phyloP scores from a whole-genome alignment of 2,329 filamentous ascomycete genomes.

The Aspergillus flavus region DNA sequence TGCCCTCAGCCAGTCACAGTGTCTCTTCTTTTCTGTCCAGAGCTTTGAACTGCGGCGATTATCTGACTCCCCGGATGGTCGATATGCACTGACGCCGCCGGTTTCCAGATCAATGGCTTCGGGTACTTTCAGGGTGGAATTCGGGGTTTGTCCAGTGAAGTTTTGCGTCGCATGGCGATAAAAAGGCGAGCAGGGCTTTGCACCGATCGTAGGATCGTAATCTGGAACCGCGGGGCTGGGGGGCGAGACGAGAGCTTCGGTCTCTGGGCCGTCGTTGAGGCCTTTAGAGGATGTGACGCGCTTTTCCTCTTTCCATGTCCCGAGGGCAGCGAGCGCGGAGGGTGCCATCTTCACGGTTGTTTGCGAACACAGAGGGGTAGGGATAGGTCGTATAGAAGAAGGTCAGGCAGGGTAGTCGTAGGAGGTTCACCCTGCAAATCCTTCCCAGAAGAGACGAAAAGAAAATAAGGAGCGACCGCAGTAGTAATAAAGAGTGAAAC shows the following conservation, averaged over 20 bases:
- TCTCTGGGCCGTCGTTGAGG: slow-evolving; percentile 2
- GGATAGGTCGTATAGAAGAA: background rate
- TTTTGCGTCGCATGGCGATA: slow-evolving; percentile 44
- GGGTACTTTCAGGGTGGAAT: slow-evolving; percentile 9
- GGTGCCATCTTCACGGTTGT: background rate
- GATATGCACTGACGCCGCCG: slow-evolving; percentile 8
- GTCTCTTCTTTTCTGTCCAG: slow-evolving; percentile 37
- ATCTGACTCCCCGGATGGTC: slow-evolving; percentile 15
- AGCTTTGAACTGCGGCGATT: slow-evolving; percentile 34
- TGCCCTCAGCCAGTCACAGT: slow-evolving; percentile 36
- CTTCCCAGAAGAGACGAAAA: background rate
- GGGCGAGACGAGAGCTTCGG: slow-evolving; percentile 1
- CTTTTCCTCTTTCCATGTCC: slow-evolving; percentile 2
- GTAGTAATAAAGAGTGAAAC: background rate
- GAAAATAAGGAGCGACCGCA: background rate
- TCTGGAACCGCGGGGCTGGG: slow-evolving; percentile 22
- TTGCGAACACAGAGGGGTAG: background rate
- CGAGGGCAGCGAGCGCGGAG: background rate
- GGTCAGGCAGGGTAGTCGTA: background rate
- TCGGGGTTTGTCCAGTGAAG: slow-evolving; percentile 29
- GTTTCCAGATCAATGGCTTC: slow-evolving; percentile 37
- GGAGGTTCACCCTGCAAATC: background rate
- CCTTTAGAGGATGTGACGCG: background rate
- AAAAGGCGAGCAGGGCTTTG: slow-evolving; percentile 48
- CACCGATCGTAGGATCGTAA: slow-evolving; percentile 42